Percentiles rank a stretch among this genome's conserved stretches.
Conservation (phyloP, 176 grass and related monocot genomes). For the Aegilops longissima region DNA sequence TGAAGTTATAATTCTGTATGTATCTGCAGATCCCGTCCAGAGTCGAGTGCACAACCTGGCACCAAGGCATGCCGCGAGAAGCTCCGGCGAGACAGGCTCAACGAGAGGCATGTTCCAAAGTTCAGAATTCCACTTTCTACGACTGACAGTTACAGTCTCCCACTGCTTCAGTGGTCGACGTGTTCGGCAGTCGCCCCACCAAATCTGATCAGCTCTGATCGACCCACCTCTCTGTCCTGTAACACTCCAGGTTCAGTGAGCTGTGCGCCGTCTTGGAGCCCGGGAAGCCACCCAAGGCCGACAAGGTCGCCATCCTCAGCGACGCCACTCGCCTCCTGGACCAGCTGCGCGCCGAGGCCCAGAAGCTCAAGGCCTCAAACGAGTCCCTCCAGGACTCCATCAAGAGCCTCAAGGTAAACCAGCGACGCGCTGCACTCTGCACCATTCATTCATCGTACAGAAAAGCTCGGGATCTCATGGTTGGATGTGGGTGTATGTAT, state of each 20-base stretch:
- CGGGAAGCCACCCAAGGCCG: slow-evolving; percentile 73
- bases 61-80: slow-evolving; percentile 97
- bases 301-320: slow-evolving; percentile 76
- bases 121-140: background rate
- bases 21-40: slow-evolving; percentile 58
- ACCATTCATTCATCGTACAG: background rate
- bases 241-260: slow-evolving; percentile 75
- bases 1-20: background rate
- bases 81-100: slow-evolving; percentile 84
- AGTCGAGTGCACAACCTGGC: slow-evolving; percentile 73
- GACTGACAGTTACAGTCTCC: background rate
- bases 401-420: slow-evolving; percentile 73
- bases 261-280: slow-evolving; percentile 85
- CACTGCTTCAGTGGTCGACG: background rate
- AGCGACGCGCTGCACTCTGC: background rate
- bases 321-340: slow-evolving; percentile 61
- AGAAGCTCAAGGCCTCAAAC: slow-evolving; percentile 83
- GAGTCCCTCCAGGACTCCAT: slow-evolving; percentile 78
- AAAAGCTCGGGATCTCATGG: background rate
- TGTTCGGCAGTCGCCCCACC: background rate
- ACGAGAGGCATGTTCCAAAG: slow-evolving; percentile 59
- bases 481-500: background rate
- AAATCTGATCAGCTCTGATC: background rate
- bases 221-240: background rate
- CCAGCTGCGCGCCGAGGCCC: slow-evolving; percentile 56